Base-by-base conservation (phyloP, 2,329 filamentous ascomycete genomes). In the Colletotrichum theobromicola region DNA sequence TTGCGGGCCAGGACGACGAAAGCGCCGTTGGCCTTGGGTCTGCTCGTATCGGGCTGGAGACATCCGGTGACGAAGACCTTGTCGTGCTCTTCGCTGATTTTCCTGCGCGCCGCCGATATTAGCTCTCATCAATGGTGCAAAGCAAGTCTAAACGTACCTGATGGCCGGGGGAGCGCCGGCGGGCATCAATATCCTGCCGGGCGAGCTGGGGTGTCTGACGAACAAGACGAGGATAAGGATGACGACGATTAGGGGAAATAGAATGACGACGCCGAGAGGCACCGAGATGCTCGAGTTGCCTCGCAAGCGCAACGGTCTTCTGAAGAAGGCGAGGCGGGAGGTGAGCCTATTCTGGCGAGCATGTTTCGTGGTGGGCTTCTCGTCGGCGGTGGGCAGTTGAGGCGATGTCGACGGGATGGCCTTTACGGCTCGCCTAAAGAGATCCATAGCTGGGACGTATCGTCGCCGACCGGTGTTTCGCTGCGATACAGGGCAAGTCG, bases 31-130 rank as follows among this genome's bases (percentile, higher is more conserved):
- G 95, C 97, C 81, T 95, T 92, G 55, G 95, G 95, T 76, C 92
- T 89, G 78, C 91, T 92, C 37, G 93, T 94, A 80, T 97, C 93
- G 63, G 94, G 93, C 78, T 96, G 93, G 80, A 95, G 90, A 83
- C 97, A 99, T 77, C 97, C 97, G 46, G 93, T 94, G 65, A 95
- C 94, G 81, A 99, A 99, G 66, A 98, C 95, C 85, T 98, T 98
- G 86, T 99, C 97, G 85, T 98, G 92, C 81, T 97, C 94, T 86
- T 98, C 97, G 86, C 94, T 98, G 80, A 99, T 99, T 91, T 95
- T 96, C 79, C 96, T 98, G 81, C 80, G 77, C 46, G 66, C 72
- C 64, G 70, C 50, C 7, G 13, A 37, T 3, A 62, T 72, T 50
- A 75, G 67, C n/a, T 13, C 24, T 53, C n/a, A 53, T 32, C 69